Evolutionary conservation across 768 basidiomycete genomes (phyloP), one percentile per base, ranked within the genome.

Genomic region (Russula emetica): DNA sequence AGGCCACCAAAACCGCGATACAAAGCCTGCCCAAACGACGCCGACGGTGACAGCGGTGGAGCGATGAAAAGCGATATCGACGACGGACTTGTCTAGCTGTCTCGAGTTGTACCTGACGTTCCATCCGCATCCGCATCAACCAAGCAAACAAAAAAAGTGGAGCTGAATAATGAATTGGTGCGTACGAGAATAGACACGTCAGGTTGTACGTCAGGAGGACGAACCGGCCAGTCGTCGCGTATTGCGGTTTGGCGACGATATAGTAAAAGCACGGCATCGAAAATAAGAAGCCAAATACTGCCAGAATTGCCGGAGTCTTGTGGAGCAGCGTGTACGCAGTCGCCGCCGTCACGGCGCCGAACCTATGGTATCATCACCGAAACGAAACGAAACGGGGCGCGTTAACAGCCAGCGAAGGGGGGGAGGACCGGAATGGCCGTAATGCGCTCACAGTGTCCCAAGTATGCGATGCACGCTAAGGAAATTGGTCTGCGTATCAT

Each of bases 1-100:
- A 1, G 97, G 97, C 96, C 95, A 98, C 90, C 94, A 94, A 66
- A 88, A 88, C 53, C 92, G 79, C 5, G 92, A 94, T 24, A 97
- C 85, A 55, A 98, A 75, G 3, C 87, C 83, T 0, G 94, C 94
- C 90, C 92, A 98, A 1, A 95, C 71, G 2, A 94, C 92, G 8
- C 96, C 97, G 7, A 82, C 81, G 0, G 82, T 88, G 22, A 99
- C 96, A 34, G 95, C 83, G 5, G 88, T 68, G 1, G 87, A 87
- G 53, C 97, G 87, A 70, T 87, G 84, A 36, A 82, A 78, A 0
- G 94, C 96, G 57, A 97, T 84, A 34, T 82, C 75, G 38, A 84
- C 67, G 0, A 91, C 87, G 2, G 85, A 82, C 3, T 86, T 78
- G 65, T 84, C 82, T 5, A 78, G 76, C 42, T 86, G 78, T 28